Base-by-base conservation (phyloP, 768 basidiomycete species). In the Podaxis sp. region DNA sequence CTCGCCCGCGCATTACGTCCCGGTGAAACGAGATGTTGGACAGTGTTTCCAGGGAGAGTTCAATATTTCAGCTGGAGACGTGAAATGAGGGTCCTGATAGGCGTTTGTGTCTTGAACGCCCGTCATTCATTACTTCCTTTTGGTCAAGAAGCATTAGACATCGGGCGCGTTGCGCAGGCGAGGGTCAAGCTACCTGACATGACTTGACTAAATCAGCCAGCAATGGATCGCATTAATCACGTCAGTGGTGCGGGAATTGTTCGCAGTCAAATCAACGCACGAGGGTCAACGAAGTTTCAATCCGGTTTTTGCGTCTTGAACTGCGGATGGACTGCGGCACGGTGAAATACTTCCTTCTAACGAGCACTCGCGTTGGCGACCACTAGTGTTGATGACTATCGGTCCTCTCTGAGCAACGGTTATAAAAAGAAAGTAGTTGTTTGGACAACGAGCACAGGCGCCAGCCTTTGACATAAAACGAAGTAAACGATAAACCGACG, bases 91-190 rank as follows among this genome's bases (percentile, higher is more conserved):
- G n/a, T 40, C 38, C 19, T 15, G 38, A 55, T 24, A 15, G 54
- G 38, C 54, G 54, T 38, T 55, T 24, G 54, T 55, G 54, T 55
- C 54, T 24, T 40, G 54, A 40, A 8, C 54, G 54, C 54, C 54
- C 54, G 22, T 55, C 36, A 40, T 2, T 12, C 37, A 55, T 38
- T 37, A 33, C 5, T n/a, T 22, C 37, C 54, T n/a, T 54, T 36
- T 36, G 17, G 25, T 2, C 17, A 33, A 29, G 29, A 27, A 54
- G 52, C 54, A 38, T 17, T 40, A 17, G 54, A 55, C 54, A 27
- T 38, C 12, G 54, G 54, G 54, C 54, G 54, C 54, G 54, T 27
- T 24, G 54, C 12, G 11, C 38, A 22, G 37, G 37, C 19, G 8
- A 17, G 19, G 19, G 13, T 8, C 53, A 38, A 40, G 36, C n/a